Evolutionary conservation across 2,329 filamentous ascomycete genomes (phyloP), one percentile per base, ranked within the genome.

Genomic region (Ceratocystis ficicola): DNA sequence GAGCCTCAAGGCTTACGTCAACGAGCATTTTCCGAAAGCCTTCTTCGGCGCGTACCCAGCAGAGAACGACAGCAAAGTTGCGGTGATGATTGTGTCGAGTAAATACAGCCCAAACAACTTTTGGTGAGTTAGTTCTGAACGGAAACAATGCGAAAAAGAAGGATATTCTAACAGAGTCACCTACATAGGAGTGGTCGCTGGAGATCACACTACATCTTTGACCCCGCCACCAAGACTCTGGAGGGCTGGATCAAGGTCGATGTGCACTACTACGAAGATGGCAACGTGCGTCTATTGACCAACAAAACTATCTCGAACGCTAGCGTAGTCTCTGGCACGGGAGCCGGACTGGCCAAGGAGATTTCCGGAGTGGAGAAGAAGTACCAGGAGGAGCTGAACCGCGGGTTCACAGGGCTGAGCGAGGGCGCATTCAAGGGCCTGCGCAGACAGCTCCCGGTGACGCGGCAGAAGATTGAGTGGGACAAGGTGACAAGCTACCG

Each of bases 211-310:
- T 97, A 97, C 79, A 82, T 88, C 71, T 88, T 88, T 75, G 82
- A 86, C 69, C 86, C 91, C 3, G 78, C 85, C n/a, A 83, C 83
- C 1, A 80, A 81, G 69, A 80, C 80, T 61, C 78, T 97, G 55
- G 85, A 86, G 46, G 94, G 94, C 71, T 85, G 81, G 67, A 86
- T 97, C 76, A 90, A 93, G 75, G 89, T 96, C 65, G 92, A 97
- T 71, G 93, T 99, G 63, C 94, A 99, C 80, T 99, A 99, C 81
- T 99, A 99, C 79, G 94, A 99, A 78, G 95, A 99, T 74, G 94
- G 94, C 69, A 99, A 99, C 74, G 94, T 99, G 67, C 88, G 94
- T 1, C 83, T 99, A 68, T 81, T 93, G 69, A 96, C 94, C n/a
- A 87, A 84, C 72, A 96, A 96, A 78, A 79, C 87, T 10, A 75